phyloP scores from a whole-genome alignment of 352 stramenopile genomes.

The Pilasporangium apinafurcum region DNA sequence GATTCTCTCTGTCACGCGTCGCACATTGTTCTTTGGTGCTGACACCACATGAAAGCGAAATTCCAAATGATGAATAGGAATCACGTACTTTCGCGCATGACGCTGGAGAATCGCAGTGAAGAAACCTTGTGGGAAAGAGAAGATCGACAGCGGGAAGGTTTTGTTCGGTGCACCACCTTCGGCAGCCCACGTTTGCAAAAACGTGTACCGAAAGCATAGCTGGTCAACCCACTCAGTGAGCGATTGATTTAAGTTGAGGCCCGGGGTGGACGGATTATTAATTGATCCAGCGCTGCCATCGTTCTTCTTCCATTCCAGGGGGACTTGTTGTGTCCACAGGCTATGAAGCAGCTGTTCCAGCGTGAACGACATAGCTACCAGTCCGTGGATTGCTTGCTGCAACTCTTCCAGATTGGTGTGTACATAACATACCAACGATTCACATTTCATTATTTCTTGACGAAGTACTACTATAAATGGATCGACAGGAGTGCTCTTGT shows the following conservation, averaged over 20 bases:
- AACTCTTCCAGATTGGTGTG: constrained; percentile 30
- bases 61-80: constrained; percentile 72
- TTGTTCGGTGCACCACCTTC: constrained; percentile 14
- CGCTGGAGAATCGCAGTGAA: constrained; percentile 76
- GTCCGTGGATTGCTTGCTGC: constrained; percentile 49
- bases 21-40: background rate
- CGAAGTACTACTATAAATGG: constrained; percentile 57
- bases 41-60: constrained; percentile 67
- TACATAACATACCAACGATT: constrained; percentile 35
- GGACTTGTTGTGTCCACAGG: constrained; percentile 43
- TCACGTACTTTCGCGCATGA: constrained; percentile 53
- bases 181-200: constrained; percentile 45
- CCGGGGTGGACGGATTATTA: too few relatives aligned
- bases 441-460: constrained; percentile 55
- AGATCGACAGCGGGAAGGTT: constrained; percentile 54
- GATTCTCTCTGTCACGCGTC: background rate
- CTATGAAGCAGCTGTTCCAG: constrained; percentile 53
- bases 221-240: constrained; percentile 52
- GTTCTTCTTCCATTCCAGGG: constrained; percentile 41
- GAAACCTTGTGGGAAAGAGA: constrained; percentile 70
- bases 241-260: too few relatives aligned
- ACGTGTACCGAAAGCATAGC: constrained; percentile 44
- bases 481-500: too few relatives aligned
- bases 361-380: constrained; percentile 41
- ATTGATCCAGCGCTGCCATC: constrained; percentile 14